Evolutionary conservation across 495 filamentous ascomycete species (phyloP).

Genomic region (Achaetomiella virescens): DNA sequence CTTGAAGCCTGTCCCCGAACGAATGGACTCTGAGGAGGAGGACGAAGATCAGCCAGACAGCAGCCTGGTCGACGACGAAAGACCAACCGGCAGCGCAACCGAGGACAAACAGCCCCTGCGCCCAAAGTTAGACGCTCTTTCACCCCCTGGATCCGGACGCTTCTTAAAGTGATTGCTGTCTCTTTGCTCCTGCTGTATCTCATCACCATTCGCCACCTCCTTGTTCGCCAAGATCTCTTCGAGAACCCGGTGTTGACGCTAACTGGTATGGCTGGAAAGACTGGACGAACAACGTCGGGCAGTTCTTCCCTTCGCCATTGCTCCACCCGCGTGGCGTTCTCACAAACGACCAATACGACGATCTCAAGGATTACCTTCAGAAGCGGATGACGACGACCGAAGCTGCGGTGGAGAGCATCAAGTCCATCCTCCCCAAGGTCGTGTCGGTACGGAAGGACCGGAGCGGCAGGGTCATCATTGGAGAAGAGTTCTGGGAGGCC

Average conservation of each 20-base stretch:
- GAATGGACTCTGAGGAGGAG: background rate
- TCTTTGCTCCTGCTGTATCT: conserved; percentile 4
- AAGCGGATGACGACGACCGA: conserved; percentile 10
- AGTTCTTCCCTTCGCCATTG: conserved; percentile 17
- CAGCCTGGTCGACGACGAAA: no score
- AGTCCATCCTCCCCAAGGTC: conserved; percentile 28
- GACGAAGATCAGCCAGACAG: background rate
- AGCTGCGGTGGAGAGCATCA: conserved; percentile 23
- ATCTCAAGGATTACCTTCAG: conserved; percentile 17
- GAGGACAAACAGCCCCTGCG: background rate
- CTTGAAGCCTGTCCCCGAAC: background rate
- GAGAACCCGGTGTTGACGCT: background rate
- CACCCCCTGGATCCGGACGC: background rate
- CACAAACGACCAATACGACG: conserved; percentile 18
- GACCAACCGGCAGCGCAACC: background rate
- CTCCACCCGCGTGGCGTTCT: conserved; percentile 12
- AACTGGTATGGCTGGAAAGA: conserved; percentile 20
- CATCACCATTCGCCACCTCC: background rate
- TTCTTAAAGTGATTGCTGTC: background rate
- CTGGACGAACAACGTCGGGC: conserved; percentile 17
- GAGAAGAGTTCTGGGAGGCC: conserved; percentile 52
- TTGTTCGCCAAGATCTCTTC: conserved; percentile 4
- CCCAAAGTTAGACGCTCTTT: background rate
- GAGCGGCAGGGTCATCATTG: conserved; percentile 38
- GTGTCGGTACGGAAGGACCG: conserved; percentile 35